Evolutionary conservation across 2,329 filamentous ascomycete genomes (phyloP).

Genomic region (Fusarium mangiferae): DNA sequence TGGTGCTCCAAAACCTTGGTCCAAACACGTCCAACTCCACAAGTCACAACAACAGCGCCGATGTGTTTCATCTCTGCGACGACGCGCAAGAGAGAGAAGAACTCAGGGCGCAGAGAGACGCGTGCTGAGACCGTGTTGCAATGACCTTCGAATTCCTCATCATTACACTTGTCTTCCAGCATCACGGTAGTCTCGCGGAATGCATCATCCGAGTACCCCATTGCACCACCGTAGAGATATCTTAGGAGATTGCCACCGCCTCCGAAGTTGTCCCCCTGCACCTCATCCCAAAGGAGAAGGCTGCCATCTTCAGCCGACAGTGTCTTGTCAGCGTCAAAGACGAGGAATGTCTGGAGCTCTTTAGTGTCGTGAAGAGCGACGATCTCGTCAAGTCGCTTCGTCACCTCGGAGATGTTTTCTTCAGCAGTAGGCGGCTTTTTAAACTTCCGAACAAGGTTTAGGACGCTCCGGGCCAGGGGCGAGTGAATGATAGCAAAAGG

Average conservation of each 20-base stretch:
- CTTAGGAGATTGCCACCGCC: too few relatives aligned
- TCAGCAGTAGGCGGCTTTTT: slow-evolving; percentile 37
- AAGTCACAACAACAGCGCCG: too few relatives aligned
- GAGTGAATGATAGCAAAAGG: not conserved
- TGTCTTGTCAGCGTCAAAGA: slow-evolving; percentile 69
- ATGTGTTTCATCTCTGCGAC: too few relatives aligned
- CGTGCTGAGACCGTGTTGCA: too few relatives aligned
- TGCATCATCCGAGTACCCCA: slow-evolving; percentile 60
- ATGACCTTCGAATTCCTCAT: too few relatives aligned
- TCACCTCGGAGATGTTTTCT: slow-evolving; percentile 50
- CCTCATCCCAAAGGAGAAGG: slow-evolving; percentile 57
- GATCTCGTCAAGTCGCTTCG: slow-evolving; percentile 47
- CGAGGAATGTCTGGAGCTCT: slow-evolving; percentile 57
- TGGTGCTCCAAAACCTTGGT: too few relatives aligned
- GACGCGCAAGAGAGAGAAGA: too few relatives aligned
- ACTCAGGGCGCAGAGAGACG: too few relatives aligned
- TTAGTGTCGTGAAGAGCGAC: slow-evolving; percentile 42
- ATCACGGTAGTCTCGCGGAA: too few relatives aligned
- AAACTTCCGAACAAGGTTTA: not conserved
- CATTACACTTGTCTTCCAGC: too few relatives aligned
- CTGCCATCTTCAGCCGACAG: slow-evolving; percentile 62
- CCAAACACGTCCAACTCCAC: too few relatives aligned
- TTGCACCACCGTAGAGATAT: slow-evolving; percentile 31
- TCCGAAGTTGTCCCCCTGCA: not conserved
- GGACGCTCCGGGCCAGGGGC: not conserved